Evolutionary conservation across 805 yeast species (phyloP).

Genomic region (Lachancea meyersii): DNA sequence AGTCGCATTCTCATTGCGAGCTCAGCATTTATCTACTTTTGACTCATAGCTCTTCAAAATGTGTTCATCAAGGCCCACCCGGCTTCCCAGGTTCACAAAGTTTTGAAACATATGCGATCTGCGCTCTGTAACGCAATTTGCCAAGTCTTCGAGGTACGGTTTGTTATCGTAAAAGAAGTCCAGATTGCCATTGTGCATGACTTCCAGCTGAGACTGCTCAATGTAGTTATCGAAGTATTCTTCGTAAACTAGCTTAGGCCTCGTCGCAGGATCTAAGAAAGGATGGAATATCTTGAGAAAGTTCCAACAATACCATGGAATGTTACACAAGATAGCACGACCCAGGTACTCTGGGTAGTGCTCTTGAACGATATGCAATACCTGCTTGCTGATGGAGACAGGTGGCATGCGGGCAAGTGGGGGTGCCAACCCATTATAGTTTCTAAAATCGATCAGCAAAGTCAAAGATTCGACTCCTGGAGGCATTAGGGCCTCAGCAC

Average conservation of each 20-base stretch:
- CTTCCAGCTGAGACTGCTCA: slow-evolving; percentile 47
- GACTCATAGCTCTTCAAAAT: slow-evolving; percentile 37
- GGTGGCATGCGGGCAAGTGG: slow-evolving; percentile 40
- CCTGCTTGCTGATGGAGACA: slow-evolving; percentile 44
- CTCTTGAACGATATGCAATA: slow-evolving; percentile 44
- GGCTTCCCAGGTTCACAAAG: slow-evolving; percentile 37
- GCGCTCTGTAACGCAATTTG: slow-evolving; percentile 37
- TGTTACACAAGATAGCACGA: slow-evolving; percentile 46
- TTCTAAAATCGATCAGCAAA: slow-evolving; percentile 49
- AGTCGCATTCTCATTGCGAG: too few relatives aligned
- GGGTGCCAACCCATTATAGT: slow-evolving; percentile 33
- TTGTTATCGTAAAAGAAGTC: slow-evolving; percentile 50
- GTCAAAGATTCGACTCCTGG: slow-evolving; percentile 54
- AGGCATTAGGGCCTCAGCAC: slow-evolving; percentile 48
- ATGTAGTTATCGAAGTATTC: slow-evolving; percentile 51
- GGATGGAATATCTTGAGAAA: slow-evolving; percentile 52
- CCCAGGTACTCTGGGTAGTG: slow-evolving; percentile 58
- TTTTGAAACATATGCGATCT: slow-evolving; percentile 35
- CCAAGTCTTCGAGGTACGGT: slow-evolving; percentile 48
- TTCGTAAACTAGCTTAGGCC: slow-evolving; percentile 51
- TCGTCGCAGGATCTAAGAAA: slow-evolving; percentile 52
- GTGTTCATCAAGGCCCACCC: slow-evolving; percentile 49
- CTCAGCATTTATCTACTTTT: too few relatives aligned
- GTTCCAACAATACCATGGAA: slow-evolving; percentile 53
- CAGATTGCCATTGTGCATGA: slow-evolving; percentile 40